Evolutionary conservation across 208 protist genomes (phyloP).

Genomic region (Herpetomonas muscarum): DNA sequence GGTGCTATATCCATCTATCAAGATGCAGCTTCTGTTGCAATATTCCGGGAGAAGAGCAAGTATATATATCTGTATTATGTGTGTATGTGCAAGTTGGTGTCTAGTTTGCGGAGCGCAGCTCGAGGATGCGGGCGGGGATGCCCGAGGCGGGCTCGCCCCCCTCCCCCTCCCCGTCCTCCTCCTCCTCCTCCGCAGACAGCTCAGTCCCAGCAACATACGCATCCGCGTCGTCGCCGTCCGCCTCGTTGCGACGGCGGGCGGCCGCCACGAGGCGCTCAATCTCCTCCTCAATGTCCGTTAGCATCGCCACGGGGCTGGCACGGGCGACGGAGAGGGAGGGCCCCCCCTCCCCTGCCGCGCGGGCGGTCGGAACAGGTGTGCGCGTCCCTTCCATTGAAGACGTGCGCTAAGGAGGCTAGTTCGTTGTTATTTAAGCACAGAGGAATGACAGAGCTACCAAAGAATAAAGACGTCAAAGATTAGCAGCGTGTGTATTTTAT

Average conservation of each 20-base stretch:
- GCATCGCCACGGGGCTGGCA: conserved; percentile 14
- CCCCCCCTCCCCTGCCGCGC: background rate
- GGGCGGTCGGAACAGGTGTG: too few relatives aligned
- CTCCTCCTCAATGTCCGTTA: conserved; percentile 27
- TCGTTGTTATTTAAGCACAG: too few relatives aligned
- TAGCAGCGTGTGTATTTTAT: too few relatives aligned
- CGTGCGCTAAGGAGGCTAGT: too few relatives aligned
- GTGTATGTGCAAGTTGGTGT: background rate
- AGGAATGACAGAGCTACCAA: too few relatives aligned
- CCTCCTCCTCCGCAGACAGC: conserved; percentile 1
- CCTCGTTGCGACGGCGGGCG: conserved; percentile 11
- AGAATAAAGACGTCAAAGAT: too few relatives aligned
- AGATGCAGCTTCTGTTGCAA: background rate
- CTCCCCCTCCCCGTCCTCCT: conserved; percentile 8
- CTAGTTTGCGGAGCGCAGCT: background rate
- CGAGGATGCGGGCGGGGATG: background rate
- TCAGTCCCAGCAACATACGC: background rate
- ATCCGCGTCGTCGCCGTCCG: conserved; percentile 1
- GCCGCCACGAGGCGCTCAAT: conserved; percentile 23
- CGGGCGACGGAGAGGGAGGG: conserved; percentile 4
- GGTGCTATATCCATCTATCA: background rate
- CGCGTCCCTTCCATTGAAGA: too few relatives aligned
- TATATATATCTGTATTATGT: background rate
- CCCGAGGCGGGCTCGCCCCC: conserved; percentile 14
- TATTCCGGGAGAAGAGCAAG: background rate